Evolutionary conservation across 2,329 filamentous ascomycete species (phyloP), one percentile per base, ranked within the genome.

Genomic region (Blastomyces silverae): DNA sequence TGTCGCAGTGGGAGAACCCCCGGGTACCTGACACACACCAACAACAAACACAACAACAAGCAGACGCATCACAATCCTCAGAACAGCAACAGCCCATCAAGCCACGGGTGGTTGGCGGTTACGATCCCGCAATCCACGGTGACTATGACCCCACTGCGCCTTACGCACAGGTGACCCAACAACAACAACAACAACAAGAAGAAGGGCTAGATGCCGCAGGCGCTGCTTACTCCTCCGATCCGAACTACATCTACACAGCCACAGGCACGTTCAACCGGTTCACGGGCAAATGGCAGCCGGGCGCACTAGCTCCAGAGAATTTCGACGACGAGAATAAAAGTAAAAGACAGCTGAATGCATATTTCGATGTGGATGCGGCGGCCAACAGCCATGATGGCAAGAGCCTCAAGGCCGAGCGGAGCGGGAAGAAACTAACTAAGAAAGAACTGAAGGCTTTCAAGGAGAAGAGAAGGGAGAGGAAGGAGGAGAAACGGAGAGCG

Each of bases 91-190:
- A 71, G 39, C 66, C 69, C 44, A 66, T 72, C 58, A 70, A 70
- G 67, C 74, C 74, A 69, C 69, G 78, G 64, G 84, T 83, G 5
- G 68, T 72, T 13, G 88, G 88, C 65, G 92, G 93, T 67, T 99
- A 99, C 79, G 96, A 97, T 74, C 94, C 94, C 0, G 90, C 91
- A 31, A 93, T 99, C 57, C 94, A 99, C 75, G 94, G 94, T 70
- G 89, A 92, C 79, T 99, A 97, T 80, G 94, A 99, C 72, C 92
- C 92, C 3, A 94, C 88, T 66, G 93, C 94, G n/a, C 90, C 92
- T 80, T 99, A 99, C 75, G 93, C 94, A 13, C 84, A 90, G 73
- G 79, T 77, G 58, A 70, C 74, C 13, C 71, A 73, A 1, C 68
- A 76, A 1, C 68, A 76, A 7, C 69, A 76, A 7, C 69, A 71